phyloP scores from a whole-genome alignment of 2,329 filamentous ascomycete species.

The Bipolaris gigantea region DNA sequence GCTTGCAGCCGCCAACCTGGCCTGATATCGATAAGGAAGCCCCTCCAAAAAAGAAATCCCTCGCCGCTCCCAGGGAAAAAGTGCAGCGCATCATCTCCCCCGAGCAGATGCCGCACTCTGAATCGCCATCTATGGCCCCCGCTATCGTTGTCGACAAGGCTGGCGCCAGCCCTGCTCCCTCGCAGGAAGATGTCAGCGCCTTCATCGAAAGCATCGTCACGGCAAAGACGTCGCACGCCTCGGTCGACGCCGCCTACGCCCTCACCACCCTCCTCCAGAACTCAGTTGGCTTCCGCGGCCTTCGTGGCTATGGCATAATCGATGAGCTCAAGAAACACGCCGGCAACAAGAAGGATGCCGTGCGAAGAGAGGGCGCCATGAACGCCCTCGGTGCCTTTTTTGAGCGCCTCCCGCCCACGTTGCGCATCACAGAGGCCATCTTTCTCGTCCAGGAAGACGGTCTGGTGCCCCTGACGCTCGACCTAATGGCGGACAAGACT shows the following conservation, averaged over 20 bases:
- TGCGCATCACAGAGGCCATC: constrained; percentile 76
- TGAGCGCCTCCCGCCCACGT: constrained; percentile 79
- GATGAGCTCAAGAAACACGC: constrained; percentile 75
- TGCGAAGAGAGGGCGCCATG: constrained; percentile 86
- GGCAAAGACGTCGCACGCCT: constrained; percentile 57
- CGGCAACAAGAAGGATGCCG: constrained; percentile 88
- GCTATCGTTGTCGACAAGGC: constrained; percentile 52
- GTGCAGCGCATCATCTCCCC: constrained; percentile 16
- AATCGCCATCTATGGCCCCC: constrained; percentile 54
- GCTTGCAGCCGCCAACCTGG: constrained; percentile 16
- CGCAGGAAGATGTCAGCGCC: constrained; percentile 50
- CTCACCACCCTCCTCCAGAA: constrained; percentile 66
- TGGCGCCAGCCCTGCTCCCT: constrained; percentile 46
- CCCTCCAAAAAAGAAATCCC: constrained; percentile 35
- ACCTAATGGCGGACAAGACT: constrained; percentile 87
- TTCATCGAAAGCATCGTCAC: constrained; percentile 51
- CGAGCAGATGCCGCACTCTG: constrained; percentile 52
- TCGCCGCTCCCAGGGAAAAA: constrained; percentile 6
- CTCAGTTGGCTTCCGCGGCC: constrained; percentile 65
- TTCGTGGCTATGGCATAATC: constrained; percentile 64
- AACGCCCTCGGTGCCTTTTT: constrained; percentile 92
- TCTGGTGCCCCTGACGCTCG: constrained; percentile 72
- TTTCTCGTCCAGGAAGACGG: constrained; percentile 81
- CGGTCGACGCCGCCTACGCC: constrained; percentile 65
- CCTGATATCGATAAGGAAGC: constrained; percentile 36